Base-by-base conservation (phyloP, 352 stramenopile species). In the Phytopythium ostracodes region DNA sequence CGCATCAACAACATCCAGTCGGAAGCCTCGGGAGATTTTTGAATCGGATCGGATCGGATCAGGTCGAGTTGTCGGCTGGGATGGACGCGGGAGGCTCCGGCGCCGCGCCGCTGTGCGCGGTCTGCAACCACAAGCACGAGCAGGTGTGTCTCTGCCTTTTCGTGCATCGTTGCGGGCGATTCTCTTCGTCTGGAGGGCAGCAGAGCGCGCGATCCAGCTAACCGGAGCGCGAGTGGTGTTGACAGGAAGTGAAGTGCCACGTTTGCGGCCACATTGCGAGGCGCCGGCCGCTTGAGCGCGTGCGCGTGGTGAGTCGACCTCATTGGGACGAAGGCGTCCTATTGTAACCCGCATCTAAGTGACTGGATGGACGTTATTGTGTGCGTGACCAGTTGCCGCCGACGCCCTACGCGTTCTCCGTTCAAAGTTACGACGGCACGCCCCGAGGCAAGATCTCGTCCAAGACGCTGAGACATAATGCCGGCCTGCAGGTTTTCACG, bases 121-220 rank as follows among this genome's bases (percentile, higher is more conserved):
- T 84, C n/a, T 84, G 75, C 66, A 84, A 71, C 65, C 75, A 84
- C 62, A 58, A 68, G 54, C 75, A 84, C 62, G 75, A 79, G 56
- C 70, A 73, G 44, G 75, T 75, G 58, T 18, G 46, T 14, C 4
- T 24, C 6, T 29, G 11, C 3, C 15, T 54, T 24, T n/a, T 2
- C 1, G 12, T 42, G 17, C 8, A 2, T 4, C 14, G 38, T 0
- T 15, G n/a, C 8, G 54, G 36, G 3, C 14, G 6, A 9, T 2
- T 4, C 22, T 14, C 8, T 2, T 10, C 5, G 14, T 15, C 27
- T 2, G 12, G 17, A 7, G 8, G 51, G 1, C 25, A 31, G 6
- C 20, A 17, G 15, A 27, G 15, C 14, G 33, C 5, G 44, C 17
- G 35, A 12, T 29, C 31, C 4, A 24, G 22, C 53, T 59, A 8